Conservation (phyloP, 768 basidiomycete species). For the Mycena albidolilacea region DNA sequence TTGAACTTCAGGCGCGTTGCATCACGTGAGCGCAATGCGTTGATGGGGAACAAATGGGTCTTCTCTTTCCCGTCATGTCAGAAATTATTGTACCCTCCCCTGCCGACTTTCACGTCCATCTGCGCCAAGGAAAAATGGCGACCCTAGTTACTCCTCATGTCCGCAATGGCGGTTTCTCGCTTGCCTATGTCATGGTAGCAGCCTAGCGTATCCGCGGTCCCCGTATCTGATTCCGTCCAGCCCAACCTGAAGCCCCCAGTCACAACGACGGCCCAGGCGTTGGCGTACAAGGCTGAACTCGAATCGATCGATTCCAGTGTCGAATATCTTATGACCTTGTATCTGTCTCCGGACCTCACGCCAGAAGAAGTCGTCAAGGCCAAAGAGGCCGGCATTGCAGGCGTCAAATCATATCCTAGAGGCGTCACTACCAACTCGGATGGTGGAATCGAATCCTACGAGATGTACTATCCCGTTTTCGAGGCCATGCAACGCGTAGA, state of each 20-base stretch:
- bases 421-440: constrained; percentile 99
- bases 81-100: constrained; percentile 66
- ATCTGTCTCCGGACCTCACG: constrained; percentile 92
- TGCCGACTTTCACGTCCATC: constrained; percentile 97
- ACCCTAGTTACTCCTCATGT: constrained; percentile 93
- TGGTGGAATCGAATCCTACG: constrained; percentile 96
- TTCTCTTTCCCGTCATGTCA: neutral
- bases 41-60: no score
- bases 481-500: constrained; percentile 93
- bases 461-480: constrained; percentile 93
- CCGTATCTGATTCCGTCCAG: constrained; percentile 55
- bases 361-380: constrained; percentile 94
- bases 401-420: constrained; percentile 97
- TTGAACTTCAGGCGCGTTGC: neutral
- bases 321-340: constrained; percentile 96
- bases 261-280: constrained; percentile 83
- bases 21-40: constrained; percentile 47
- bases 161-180: constrained; percentile 86
- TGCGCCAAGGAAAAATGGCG: constrained; percentile 89
- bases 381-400: constrained; percentile 84
- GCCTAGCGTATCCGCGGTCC: constrained; percentile 21
- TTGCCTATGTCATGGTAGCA: constrained; percentile 96
- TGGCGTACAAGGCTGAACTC: constrained; percentile 85
- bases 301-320: constrained; percentile 81
- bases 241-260: constrained; percentile 95